Conservation (phyloP, 2,329 filamentous ascomycete genomes). For the Aspergillus ochraceoroseus region DNA sequence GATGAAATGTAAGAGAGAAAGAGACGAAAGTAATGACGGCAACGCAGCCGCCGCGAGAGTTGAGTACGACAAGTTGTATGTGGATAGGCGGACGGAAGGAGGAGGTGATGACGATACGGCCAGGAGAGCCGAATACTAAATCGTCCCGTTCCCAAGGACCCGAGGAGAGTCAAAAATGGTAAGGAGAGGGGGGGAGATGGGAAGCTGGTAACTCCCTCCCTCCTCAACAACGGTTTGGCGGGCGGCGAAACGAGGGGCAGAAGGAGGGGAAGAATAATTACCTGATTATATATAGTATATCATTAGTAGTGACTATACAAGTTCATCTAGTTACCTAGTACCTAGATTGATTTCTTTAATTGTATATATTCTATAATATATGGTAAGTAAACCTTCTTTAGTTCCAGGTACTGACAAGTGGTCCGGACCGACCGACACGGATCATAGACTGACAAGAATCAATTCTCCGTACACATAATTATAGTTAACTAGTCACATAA, state of each 20-base stretch:
- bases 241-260: slow-evolving; percentile 22
- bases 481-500: no score
- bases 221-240: slow-evolving; percentile 28
- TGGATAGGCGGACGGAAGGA: no score
- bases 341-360: no score
- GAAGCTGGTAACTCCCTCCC: no score
- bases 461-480: no score
- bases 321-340: no score
- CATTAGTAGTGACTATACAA: no score
- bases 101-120: no score
- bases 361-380: slow-evolving; percentile 6
- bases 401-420: slow-evolving; percentile 25
- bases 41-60: slow-evolving; percentile 15
- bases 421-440: slow-evolving; percentile 22
- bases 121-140: no score
- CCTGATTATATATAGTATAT: background rate
- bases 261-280: slow-evolving; percentile 6
- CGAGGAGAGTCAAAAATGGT: no score
- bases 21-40: slow-evolving; percentile 15
- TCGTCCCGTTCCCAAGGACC: no score
- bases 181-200: slow-evolving; percentile 19
- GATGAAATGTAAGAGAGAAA: slow-evolving; percentile 8
- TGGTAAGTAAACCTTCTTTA: slow-evolving; percentile 19
- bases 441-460: slow-evolving; percentile 22
- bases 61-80: slow-evolving; percentile 22